phyloP scores from a whole-genome alignment of 768 basidiomycete genomes.

The Chalciporus piperatus region DNA sequence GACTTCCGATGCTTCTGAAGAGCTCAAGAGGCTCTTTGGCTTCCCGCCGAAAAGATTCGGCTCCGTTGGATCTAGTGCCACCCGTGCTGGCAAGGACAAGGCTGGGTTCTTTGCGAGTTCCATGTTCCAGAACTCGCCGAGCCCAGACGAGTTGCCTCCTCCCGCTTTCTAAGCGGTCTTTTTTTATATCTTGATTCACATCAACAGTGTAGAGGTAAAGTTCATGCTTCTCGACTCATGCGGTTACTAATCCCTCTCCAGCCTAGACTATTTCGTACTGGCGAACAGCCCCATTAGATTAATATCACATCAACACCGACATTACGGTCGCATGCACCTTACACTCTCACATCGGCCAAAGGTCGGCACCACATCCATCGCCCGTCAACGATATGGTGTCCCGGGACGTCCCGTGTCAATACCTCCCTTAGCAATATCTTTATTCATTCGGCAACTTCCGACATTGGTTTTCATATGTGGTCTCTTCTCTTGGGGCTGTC shows the following conservation, averaged over 20 bases:
- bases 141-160: conserved; percentile 75
- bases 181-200: conserved; percentile 8
- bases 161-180: conserved; percentile 50
- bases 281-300: conserved; percentile 36
- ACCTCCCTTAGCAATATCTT: conserved; percentile 37
- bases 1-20: conserved; percentile 39
- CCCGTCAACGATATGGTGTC: conserved; percentile 14
- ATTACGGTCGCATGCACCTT: conserved; percentile 17
- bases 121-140: conserved; percentile 83
- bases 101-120: conserved; percentile 74
- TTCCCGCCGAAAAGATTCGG: conserved; percentile 30
- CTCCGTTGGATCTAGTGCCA: conserved; percentile 26
- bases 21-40: conserved; percentile 34
- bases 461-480: conserved; percentile 25
- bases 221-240: neutral
- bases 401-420: conserved; percentile 22
- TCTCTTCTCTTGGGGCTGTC: conserved; percentile 32
- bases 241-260: conserved; percentile 8
- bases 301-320: conserved; percentile 32
- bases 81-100: conserved; percentile 31
- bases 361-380: conserved; percentile 1
- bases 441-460: conserved; percentile 41
- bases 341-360: neutral
- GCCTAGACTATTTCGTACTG: conserved; percentile 39
- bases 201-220: conserved; percentile 41